A percentile compares a stretch with the other conserved stretches of the same genome.
phyloP scores from a whole-genome alignment of 2,329 filamentous ascomycete genomes.

The Pseudocercospora ulei region DNA sequence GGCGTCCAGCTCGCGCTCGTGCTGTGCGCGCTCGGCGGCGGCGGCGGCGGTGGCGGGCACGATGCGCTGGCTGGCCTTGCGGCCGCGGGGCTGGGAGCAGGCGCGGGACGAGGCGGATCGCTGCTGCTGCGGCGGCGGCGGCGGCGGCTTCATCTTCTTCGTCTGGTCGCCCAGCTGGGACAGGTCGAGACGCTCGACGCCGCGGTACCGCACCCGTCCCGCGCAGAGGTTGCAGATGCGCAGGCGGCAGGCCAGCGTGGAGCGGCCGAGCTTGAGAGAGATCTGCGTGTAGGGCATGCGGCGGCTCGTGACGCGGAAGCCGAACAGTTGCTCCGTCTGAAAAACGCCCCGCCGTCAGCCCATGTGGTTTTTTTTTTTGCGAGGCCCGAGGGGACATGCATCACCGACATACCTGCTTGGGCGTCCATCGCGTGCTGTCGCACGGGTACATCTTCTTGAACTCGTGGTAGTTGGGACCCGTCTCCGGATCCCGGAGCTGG shows the following conservation, averaged over 20 bases:
- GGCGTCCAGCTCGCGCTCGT: no score
- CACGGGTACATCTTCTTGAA: not conserved
- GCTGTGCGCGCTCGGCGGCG: no score
- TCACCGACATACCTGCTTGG: not conserved
- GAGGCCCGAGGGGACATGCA: no score
- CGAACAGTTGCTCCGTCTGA: not conserved
- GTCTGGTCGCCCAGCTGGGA: not conserved
- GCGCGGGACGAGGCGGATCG: no score
- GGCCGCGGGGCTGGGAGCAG: no score
- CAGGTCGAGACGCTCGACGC: not conserved
- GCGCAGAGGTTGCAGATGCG: not conserved
- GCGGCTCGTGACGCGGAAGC: not conserved
- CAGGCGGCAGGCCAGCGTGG: conserved; percentile 4
- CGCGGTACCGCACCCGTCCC: not conserved
- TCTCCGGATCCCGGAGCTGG: not conserved
- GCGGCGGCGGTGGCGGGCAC: no score
- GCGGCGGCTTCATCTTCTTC: no score
- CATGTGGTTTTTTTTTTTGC: no score
- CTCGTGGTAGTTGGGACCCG: not conserved
- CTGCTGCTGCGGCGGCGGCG: no score
- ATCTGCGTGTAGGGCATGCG: not conserved
- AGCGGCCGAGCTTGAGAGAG: not conserved
- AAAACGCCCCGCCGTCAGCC: no score
- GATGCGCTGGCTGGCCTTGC: no score
- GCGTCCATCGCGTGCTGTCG: conserved; percentile 1